Evolutionary conservation across 2,329 filamentous ascomycete genomes (phyloP), one percentile per base, ranked within the genome.

Genomic region (Pseudonectria buxi): DNA sequence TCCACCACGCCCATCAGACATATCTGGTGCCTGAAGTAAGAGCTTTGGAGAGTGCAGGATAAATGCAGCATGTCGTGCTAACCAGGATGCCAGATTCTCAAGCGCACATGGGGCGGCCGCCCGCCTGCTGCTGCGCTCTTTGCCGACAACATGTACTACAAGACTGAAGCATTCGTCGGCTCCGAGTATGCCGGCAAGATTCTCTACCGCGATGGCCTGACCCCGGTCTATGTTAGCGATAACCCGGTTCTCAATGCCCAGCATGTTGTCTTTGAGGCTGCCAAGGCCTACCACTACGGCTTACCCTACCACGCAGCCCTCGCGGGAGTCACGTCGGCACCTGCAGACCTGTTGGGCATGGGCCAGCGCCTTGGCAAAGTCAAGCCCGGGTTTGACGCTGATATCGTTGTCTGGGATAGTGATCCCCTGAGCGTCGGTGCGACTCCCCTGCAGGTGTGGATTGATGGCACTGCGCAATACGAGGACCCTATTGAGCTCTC

Each of bases 71-170:
- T 13, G 2, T 14, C 11, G 4, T 22, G 12, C 42, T 49, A 42
- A 50, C 18, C 4, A 3, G 1, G 9, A 0, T 4, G 10, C 4
- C 18, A 69, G 66, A 71, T 78, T 16, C 61, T 78, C 3, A 76
- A 75, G 49, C 66, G 73, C 32, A 69, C 70, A 1, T 78, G 67
- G 59, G 74, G 74, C 11, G 68, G 65, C 10, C 64, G 65, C 1
- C 56, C 71, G 12, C 74, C 71, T n/a, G 72, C 69, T 4, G 72
- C 67, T 12, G 80, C 74, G n/a, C 61, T 83, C 4, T 85, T 85
- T 47, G 79, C 81, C 9, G 79, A 84, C 50, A 82, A 79, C 53
- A 83, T 83, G 75, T 81, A 74, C 55, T 85, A 83, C 68, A 83
- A 85, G 58, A 67, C 72, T 2, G 81, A 85, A 58, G 64, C 78